Percentiles rank a stretch among this genome's conserved stretches.
Evolutionary conservation across 306 rosid genomes (phyloP).

Genomic region (Lagenaria siceraria): DNA sequence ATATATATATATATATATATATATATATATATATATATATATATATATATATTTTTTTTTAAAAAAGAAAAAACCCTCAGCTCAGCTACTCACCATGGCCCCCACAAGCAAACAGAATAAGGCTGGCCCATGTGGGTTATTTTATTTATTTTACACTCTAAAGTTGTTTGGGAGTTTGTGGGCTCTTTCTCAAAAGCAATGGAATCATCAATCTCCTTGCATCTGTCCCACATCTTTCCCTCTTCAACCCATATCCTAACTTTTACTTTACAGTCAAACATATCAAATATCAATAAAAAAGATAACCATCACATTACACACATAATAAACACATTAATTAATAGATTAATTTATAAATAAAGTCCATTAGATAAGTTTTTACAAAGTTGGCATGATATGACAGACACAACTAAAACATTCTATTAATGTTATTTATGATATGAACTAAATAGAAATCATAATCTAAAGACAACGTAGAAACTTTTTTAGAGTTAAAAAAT

Average conservation of each 20-base stretch:
- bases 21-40: no score
- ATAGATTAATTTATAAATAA: background rate
- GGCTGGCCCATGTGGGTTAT: background rate
- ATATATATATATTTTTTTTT: no score
- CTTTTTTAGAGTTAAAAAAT: background rate
- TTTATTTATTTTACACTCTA: background rate
- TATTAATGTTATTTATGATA: background rate
- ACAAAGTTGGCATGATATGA: background rate
- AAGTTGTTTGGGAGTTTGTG: background rate
- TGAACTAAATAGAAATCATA: background rate
- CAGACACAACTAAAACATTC: background rate
- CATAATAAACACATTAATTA: background rate
- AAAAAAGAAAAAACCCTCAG: background rate
- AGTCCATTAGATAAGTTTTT: background rate
- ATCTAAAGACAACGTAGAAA: background rate
- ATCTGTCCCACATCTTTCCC: background rate
- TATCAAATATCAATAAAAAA: background rate
- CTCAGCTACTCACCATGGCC: background rate
- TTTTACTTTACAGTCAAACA: slow-evolving; percentile 11
- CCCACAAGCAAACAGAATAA: background rate
- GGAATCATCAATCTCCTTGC: slow-evolving; percentile 1
- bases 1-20: no score
- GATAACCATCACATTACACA: background rate
- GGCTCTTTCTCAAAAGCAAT: slow-evolving; percentile 8
- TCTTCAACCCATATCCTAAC: slow-evolving; percentile 5